phyloP scores from a whole-genome alignment of 345 rosid species.

The Boechera stricta region DNA sequence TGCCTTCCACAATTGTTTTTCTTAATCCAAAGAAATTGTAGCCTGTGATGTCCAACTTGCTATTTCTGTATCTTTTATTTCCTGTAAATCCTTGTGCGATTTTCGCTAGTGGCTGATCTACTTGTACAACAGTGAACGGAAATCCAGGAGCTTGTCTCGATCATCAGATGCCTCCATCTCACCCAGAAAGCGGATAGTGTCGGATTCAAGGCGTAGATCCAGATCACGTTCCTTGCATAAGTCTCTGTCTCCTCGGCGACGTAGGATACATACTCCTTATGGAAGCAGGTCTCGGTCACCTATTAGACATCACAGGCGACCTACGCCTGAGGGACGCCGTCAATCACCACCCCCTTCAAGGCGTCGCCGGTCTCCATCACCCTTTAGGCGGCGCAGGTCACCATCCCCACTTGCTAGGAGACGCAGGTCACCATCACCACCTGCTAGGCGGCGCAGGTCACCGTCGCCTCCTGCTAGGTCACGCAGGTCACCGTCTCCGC shows the following conservation, averaged over 20 bases:
- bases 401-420: slow-evolving; percentile 32
- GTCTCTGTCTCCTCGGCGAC: slow-evolving; percentile 54
- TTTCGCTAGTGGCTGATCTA: slow-evolving; percentile 30
- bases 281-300: slow-evolving; percentile 51
- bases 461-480: slow-evolving; percentile 31
- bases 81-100: not conserved
- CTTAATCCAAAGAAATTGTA: slow-evolving; percentile 1
- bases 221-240: slow-evolving; percentile 54
- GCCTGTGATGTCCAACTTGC: slow-evolving; percentile 10
- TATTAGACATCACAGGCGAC: slow-evolving; percentile 49
- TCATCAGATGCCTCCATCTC: slow-evolving; percentile 63
- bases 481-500: slow-evolving; percentile 45
- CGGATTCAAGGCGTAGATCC: slow-evolving; percentile 57
- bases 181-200: slow-evolving; percentile 61
- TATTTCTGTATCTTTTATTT: slow-evolving; percentile 7
- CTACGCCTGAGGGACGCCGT: slow-evolving; percentile 49
- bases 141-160: slow-evolving; percentile 74
- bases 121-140: slow-evolving; percentile 49
- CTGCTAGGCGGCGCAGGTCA: slow-evolving; percentile 49
- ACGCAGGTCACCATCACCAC: slow-evolving; percentile 48
- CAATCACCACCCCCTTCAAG: slow-evolving; percentile 51
- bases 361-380: slow-evolving; percentile 55
- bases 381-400: slow-evolving; percentile 46
- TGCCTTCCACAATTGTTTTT: slow-evolving; percentile 3
- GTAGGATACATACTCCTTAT: slow-evolving; percentile 44